These are phyloP conservation scores for Myxozyma udenii DNA, from an alignment of 805 yeast genomes.

Conservation along the genomic window DNA sequence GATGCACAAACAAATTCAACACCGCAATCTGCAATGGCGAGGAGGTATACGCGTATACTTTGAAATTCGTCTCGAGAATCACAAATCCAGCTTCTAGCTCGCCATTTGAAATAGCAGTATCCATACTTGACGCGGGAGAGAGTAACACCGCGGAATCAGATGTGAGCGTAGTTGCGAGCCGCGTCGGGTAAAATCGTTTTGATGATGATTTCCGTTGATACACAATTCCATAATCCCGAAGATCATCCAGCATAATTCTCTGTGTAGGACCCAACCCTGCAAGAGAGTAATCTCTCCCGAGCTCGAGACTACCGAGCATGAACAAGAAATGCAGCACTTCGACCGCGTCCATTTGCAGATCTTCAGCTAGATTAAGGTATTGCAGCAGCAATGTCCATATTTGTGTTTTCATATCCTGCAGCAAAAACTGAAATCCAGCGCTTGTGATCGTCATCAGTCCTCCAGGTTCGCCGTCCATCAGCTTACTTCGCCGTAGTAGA, in stretches of 20 bases:
- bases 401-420: slow-evolving; percentile 91
- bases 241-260: slow-evolving; percentile 77
- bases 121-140: slow-evolving; percentile 72
- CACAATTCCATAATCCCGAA: slow-evolving; percentile 86
- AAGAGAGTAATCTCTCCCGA: slow-evolving; percentile 81
- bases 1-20: slow-evolving; percentile 78
- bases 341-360: slow-evolving; percentile 87
- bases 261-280: slow-evolving; percentile 75
- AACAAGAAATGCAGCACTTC: slow-evolving; percentile 92
- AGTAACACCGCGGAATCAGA: slow-evolving; percentile 73
- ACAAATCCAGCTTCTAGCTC: slow-evolving; percentile 56
- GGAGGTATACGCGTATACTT: slow-evolving; percentile 52
- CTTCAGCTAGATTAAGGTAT: slow-evolving; percentile 79
- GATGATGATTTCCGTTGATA: slow-evolving; percentile 59
- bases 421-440: slow-evolving; percentile 86
- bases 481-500: slow-evolving; percentile 71
- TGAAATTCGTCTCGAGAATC: slow-evolving; percentile 89
- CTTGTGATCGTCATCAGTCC: slow-evolving; percentile 67
- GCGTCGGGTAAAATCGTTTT: slow-evolving; percentile 78
- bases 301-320: slow-evolving; percentile 85
- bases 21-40: slow-evolving; percentile 95
- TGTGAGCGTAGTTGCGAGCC: slow-evolving; percentile 84
- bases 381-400: slow-evolving; percentile 89
- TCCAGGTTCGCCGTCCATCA: slow-evolving; percentile 59
- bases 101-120: slow-evolving; percentile 50